phyloP scores from a whole-genome alignment of 2,329 filamentous ascomycete species.

The Tolypocladium amazonense region DNA sequence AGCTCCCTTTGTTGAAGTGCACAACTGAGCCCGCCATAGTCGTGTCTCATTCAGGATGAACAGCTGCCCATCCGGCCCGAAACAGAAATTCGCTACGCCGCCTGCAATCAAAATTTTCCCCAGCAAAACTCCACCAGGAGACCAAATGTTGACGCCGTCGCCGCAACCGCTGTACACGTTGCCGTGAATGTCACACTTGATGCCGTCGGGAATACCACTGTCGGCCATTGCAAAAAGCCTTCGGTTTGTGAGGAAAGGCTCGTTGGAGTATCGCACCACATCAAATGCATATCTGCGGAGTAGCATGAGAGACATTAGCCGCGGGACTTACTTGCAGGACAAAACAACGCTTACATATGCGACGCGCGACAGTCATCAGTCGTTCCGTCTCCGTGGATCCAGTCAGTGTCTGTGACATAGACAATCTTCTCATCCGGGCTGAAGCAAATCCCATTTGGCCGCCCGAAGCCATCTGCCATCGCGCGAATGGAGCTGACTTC shows the following conservation, averaged over 20 bases:
- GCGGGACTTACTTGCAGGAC: background rate
- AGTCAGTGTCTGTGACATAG: conserved; percentile 34
- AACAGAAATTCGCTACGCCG: conserved; percentile 36
- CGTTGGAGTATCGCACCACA: conserved; percentile 9
- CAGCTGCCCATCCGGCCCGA: conserved; percentile 31
- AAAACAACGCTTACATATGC: conserved; percentile 15
- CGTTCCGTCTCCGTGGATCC: conserved; percentile 20
- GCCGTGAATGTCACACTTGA: conserved; percentile 33
- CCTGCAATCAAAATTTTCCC: conserved; percentile 32
- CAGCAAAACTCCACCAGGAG: conserved; percentile 30
- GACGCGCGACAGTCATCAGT: conserved; percentile 13
- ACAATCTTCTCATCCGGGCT: conserved; percentile 31
- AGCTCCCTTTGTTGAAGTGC: conserved; percentile 8
- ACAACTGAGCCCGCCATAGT: conserved; percentile 24
- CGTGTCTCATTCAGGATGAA: conserved; percentile 36
- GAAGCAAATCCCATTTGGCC: conserved; percentile 35
- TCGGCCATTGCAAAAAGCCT: conserved; percentile 40
- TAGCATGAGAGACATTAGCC: background rate
- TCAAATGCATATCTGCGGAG: conserved; percentile 26
- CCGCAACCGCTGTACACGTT: conserved; percentile 39
- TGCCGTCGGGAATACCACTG: conserved; percentile 33
- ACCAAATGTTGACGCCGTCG: conserved; percentile 39
- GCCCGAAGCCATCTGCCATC: conserved; percentile 35
- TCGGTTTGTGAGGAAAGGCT: conserved; percentile 34
- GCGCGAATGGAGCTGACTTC: conserved; percentile 25